A percentile compares a stretch with the other conserved stretches of the same genome.
Evolutionary conservation across 768 basidiomycete species (phyloP).

Genomic region (Kwoniella shandongensis): DNA sequence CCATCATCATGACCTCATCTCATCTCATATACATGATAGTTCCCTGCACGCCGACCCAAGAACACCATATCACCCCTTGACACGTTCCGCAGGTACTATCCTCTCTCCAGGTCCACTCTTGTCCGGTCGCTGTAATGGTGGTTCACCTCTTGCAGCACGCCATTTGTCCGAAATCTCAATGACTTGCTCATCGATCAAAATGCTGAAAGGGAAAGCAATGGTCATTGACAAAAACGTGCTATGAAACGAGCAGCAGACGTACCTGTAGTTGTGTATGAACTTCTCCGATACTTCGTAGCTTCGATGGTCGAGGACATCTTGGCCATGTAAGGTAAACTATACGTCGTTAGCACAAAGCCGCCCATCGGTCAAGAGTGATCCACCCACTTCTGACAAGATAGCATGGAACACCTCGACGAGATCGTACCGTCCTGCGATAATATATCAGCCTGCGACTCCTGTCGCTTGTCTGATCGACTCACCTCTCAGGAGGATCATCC

Average conservation of each 20-base stretch:
- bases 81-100: no score
- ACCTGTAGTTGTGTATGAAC: slow-evolving; percentile 84
- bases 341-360: not conserved
- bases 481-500: slow-evolving; percentile 86
- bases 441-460: no score
- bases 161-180: slow-evolving; percentile 78
- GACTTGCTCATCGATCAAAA: slow-evolving; percentile 72
- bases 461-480: no score
- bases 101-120: no score
- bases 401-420: slow-evolving; percentile 76
- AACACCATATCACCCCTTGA: no score
- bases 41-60: no score
- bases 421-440: slow-evolving; percentile 47
- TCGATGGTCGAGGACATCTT: slow-evolving; percentile 82
- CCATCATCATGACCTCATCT: no score
- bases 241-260: slow-evolving; percentile 38
- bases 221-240: not conserved
- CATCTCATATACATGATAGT: no score
- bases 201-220: slow-evolving; percentile 57
- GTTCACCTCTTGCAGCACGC: slow-evolving; percentile 78
- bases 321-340: slow-evolving; percentile 67
- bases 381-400: slow-evolving; percentile 64
- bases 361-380: not conserved
- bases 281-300: slow-evolving; percentile 87
- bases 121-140: slow-evolving; percentile 30